Evolutionary conservation across 352 stramenopile genomes (phyloP), one percentile per base, ranked within the genome.

Genomic region (Hyphochytrium catenoides): DNA sequence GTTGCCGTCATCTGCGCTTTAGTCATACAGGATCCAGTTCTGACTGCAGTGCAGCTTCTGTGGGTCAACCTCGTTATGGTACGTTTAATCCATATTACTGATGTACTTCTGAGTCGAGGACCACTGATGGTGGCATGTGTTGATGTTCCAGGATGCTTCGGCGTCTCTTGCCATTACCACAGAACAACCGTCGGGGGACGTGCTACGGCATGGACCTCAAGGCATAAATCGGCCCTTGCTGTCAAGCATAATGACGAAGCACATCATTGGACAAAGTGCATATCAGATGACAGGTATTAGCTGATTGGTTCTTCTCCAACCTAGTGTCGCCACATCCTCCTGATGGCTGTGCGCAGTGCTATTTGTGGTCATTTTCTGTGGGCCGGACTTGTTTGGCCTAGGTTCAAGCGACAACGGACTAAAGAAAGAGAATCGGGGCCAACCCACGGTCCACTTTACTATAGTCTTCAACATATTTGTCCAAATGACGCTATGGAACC

Each of bases 41-140:
- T 90, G 18, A 82, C 65, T 37, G 65, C 72, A 18, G 64, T 88
- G 1, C 74, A 83, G 62, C 76, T 90, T 67, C 48, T 90, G 9
- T 90, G 72, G 72, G 67, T 90, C n/a, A 88, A 90, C 46, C 52
- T 90, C 11, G 82, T 90, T 46, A 90, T 87, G 71, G 74, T n/a
- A n/a, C n/a, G n/a, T n/a, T n/a, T n/a, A n/a, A n/a, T n/a, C n/a
- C n/a, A n/a, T n/a, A n/a, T n/a, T n/a, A n/a, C n/a, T n/a, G n/a
- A n/a, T n/a, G n/a, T n/a, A n/a, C n/a, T n/a, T n/a, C n/a, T n/a
- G n/a, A n/a, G n/a, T n/a, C n/a, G n/a, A n/a, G n/a, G n/a, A n/a
- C n/a, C n/a, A n/a, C n/a, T n/a, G n/a, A n/a, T n/a, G n/a, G n/a
- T n/a, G n/a, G n/a, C n/a, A n/a, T n/a, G n/a, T n/a, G n/a, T n/a